These are phyloP conservation scores for Hymenoscyphus albidus DNA, from an alignment of 2,329 filamentous ascomycete genomes.

Conservation along the genomic window DNA sequence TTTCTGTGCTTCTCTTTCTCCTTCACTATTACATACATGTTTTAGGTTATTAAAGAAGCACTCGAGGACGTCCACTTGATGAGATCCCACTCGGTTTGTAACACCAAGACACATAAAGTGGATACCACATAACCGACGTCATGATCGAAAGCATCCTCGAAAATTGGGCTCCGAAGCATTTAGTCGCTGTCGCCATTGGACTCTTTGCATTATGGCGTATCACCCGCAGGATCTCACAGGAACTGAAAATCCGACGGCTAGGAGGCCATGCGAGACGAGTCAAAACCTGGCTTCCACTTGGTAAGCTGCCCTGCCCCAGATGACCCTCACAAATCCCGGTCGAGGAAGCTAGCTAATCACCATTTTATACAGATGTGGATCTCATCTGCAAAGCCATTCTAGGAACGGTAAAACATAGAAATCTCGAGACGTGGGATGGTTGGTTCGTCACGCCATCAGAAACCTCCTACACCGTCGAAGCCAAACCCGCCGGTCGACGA, in stretches of 20 bases:
- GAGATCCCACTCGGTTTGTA: neutral
- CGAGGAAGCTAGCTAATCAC: neutral
- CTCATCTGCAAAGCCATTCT: constrained; percentile 56
- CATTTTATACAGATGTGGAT: constrained; percentile 52
- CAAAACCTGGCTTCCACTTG: constrained; percentile 42
- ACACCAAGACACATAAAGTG: neutral
- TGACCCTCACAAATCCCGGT: neutral
- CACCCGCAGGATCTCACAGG: constrained; percentile 39
- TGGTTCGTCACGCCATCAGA: constrained; percentile 45
- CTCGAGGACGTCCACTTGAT: neutral
- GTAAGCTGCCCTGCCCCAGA: constrained; percentile 35
- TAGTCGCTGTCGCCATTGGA: constrained; percentile 16
- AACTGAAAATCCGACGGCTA: constrained; percentile 44
- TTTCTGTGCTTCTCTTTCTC: neutral
- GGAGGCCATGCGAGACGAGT: constrained; percentile 42
- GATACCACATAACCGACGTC: neutral
- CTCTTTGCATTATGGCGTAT: constrained; percentile 31
- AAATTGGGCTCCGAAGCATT: constrained; percentile 39
- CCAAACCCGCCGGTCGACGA: constrained; percentile 27
- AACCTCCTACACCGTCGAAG: constrained; percentile 56
- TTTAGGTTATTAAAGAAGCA: neutral
- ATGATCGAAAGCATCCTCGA: constrained; percentile 37
- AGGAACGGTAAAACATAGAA: constrained; percentile 49
- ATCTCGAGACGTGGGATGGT: constrained; percentile 58
- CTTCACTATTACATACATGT: too few species aligned